Evolutionary conservation across 2,329 filamentous ascomycete species (phyloP), one percentile per base, ranked within the genome.

Genomic region (Neocatenulostroma microsporum): DNA sequence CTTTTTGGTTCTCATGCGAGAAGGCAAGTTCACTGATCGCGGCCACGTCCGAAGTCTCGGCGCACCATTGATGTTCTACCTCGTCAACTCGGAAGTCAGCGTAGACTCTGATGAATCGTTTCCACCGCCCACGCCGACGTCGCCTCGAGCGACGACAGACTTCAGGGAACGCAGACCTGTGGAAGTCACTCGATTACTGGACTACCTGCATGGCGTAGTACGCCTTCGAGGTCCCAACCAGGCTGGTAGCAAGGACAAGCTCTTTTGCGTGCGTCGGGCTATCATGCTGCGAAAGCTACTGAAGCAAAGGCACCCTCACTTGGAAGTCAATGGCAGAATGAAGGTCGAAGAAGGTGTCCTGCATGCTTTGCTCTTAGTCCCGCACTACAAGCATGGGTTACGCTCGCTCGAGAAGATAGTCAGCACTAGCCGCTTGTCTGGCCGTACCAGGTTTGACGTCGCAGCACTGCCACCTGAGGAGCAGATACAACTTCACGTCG

Each of bases 401-500:
- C 45, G 52, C 7, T 58, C 55, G 7, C 48, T 60, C 2, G 50
- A 55, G 36, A 57, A 55, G 42, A 58, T 60, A 33, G 44, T 60
- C 30, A 54, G 55, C 48, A 58, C 55, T 2, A 52, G 47, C 35
- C 49, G 55, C 5, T 48, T 60, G 10, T 54, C 56, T 3, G 45
- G 46, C 24, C 45, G 50, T n/a, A 51, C 38, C 12, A 57, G 54
- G 35, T 60, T 60, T 37, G 55, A 57, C 37, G 47, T 58, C 8
- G 46, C 55, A 8, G 54, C 56, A 1, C 39, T 60, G 3, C 57
- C 57, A 3, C 55, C 57, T 6, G 56, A 59, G 37, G 55, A 58
- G 41, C 56, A 58, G 35, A 56, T 60, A 12, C 51, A 56, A 30
- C 42, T 58, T 3, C 54, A 60, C 32, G 56, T 58, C n/a, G 56